phyloP scores from a whole-genome alignment of 176 grass and related monocot species.

The Avena insularis region DNA sequence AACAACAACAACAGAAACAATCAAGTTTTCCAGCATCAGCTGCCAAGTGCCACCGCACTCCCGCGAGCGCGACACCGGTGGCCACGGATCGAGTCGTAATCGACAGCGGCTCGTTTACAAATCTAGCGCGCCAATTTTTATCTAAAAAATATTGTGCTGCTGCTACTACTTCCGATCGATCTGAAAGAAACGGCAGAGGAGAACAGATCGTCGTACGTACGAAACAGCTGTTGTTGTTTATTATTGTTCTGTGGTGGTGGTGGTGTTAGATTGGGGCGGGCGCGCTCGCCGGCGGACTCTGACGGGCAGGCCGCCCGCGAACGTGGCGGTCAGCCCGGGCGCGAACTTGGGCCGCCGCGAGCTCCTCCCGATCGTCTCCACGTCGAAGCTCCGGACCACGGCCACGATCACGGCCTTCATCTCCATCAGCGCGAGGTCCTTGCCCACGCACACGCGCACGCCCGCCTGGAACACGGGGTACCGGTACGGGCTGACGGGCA shows the following conservation, averaged over 20 bases:
- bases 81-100: conserved; percentile 39
- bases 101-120: conserved; percentile 22
- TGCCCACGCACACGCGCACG: conserved; percentile 75
- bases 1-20: background rate
- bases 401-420: conserved; percentile 81
- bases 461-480: conserved; percentile 90
- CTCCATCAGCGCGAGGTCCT: conserved; percentile 85
- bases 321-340: conserved; percentile 77
- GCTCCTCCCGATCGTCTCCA: conserved; percentile 47
- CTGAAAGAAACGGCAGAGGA: background rate
- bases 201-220: conserved; percentile 32
- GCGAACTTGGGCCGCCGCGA: conserved; percentile 61
- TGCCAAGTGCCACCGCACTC: conserved; percentile 53
- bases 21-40: background rate
- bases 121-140: conserved; percentile 35
- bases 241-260: background rate
- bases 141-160: conserved; percentile 25
- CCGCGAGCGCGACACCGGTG: conserved; percentile 15
- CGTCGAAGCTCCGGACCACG: conserved; percentile 62
- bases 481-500: conserved; percentile 65
- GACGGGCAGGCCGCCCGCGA: conserved; percentile 72
- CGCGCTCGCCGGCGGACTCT: conserved; percentile 57
- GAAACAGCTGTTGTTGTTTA: conserved; percentile 32
- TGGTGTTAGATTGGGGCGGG: conserved; percentile 12
- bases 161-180: background rate